These are phyloP conservation scores for Ascochyta viciae-villosae DNA, from an alignment of 2,329 filamentous ascomycete genomes.

Conservation along the genomic window DNA sequence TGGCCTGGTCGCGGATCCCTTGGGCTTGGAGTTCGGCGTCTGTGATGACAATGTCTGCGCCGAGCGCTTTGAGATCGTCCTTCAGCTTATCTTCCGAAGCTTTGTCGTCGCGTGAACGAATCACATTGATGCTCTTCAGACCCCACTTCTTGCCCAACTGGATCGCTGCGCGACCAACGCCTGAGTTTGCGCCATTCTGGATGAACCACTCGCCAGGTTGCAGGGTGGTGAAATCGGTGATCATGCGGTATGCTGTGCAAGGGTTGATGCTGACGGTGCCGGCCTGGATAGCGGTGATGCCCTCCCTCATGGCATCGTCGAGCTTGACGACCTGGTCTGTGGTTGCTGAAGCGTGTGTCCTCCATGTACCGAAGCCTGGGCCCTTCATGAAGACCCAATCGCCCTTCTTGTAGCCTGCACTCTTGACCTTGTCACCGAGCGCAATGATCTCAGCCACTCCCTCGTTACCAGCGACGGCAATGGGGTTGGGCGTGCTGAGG, in stretches of 20 bases:
- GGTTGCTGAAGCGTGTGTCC: conserved; percentile 80
- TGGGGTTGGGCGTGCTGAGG: conserved; percentile 78
- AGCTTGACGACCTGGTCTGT: conserved; percentile 71
- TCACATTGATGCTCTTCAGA: conserved; percentile 86
- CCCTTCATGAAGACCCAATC: conserved; percentile 93
- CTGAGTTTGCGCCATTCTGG: conserved; percentile 95
- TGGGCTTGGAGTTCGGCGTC: conserved; percentile 66
- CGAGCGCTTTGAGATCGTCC: conserved; percentile 65
- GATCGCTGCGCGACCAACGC: conserved; percentile 89
- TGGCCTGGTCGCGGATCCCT: conserved; percentile 68
- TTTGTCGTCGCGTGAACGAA: conserved; percentile 77
- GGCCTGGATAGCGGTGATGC: conserved; percentile 76
- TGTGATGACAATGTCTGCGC: conserved; percentile 69
- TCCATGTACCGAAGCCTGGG: conserved; percentile 90
- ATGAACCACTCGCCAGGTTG: conserved; percentile 89
- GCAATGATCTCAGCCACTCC: conserved; percentile 89
- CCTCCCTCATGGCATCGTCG: conserved; percentile 71
- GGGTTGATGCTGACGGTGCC: conserved; percentile 93
- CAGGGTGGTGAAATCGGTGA: conserved; percentile 76
- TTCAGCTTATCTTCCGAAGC: conserved; percentile 72
- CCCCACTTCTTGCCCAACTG: conserved; percentile 89
- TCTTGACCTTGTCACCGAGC: conserved; percentile 66
- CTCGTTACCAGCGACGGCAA: conserved; percentile 86
- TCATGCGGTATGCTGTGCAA: conserved; percentile 91
- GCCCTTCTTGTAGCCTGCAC: conserved; percentile 67